Base-by-base conservation (phyloP, 768 basidiomycete species). In the Kwoniella botswanensis region DNA sequence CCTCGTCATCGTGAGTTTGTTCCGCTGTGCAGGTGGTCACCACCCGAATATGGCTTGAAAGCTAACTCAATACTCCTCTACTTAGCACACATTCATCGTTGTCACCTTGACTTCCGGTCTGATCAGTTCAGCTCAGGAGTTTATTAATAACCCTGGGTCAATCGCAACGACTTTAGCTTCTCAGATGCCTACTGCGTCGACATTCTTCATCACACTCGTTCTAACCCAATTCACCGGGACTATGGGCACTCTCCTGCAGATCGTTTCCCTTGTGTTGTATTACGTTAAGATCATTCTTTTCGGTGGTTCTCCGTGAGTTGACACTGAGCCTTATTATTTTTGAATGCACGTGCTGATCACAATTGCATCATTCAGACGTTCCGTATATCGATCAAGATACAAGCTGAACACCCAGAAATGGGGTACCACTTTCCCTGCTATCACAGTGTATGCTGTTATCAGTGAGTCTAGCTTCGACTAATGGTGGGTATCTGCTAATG, bases 1-100 rank as follows among this genome's bases (percentile, higher is more conserved):
- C 87, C 91, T 92, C 85, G 92, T 95, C 60, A 85, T 97, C 64
- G 93, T 95, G 84, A 73, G 93, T 88, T n/a, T 35, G 7, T 18
- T 69, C 42, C 17, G 6, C 26, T 3, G 24, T 29, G 56, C 12
- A 13, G 1, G n/a, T 43, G 43, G 26, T 43, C 22, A 13, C 65
- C 18, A 10, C 43, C 18, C 18, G 0, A 18, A 5, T 42, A 15
- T 15, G 1, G 24, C 53, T 35, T n/a, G 59, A 46, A 52, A 17
- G 18, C 46, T 72, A 64, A 73, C 42, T 18, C 35, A 58, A 13
- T 3, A 17, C 3, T 15, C 18, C 46, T 15, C 18, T 56, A n/a
- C 46, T 22, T 84, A 97, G 92, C 92, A 98, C 84, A 93, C 93
- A 2, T 99, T 98, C 89, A 85, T 98, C 55, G 88, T 97, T 76